A percentile compares a stretch with the other conserved stretches of the same genome.
phyloP scores from a whole-genome alignment of 2,329 filamentous ascomycete genomes.

The Aaosphaeria pasadenensis region DNA sequence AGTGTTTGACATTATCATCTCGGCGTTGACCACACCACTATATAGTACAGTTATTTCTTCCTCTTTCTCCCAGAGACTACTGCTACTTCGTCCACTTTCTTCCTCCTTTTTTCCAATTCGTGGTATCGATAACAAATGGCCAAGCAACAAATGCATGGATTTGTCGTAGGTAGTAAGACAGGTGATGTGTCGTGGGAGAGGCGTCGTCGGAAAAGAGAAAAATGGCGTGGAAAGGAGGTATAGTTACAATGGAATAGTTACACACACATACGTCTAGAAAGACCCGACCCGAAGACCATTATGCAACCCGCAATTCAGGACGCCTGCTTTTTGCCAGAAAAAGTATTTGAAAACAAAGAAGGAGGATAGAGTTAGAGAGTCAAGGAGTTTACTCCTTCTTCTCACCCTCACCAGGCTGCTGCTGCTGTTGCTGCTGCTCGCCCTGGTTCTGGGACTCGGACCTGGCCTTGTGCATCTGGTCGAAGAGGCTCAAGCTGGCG shows the following conservation, averaged over 20 bases:
- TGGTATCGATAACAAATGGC: too few species aligned
- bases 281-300: constrained; percentile 23
- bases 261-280: constrained; percentile 32
- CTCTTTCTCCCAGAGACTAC: not conserved
- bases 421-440: constrained; percentile 43
- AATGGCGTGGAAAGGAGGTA: constrained; percentile 21
- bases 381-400: constrained; percentile 61
- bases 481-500: constrained; percentile 92
- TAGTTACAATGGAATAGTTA: constrained; percentile 28
- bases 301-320: constrained; percentile 26
- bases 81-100: not conserved
- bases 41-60: constrained; percentile 7
- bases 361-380: constrained; percentile 18
- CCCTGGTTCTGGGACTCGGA: constrained; percentile 54
- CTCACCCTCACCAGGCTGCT: constrained; percentile 58
- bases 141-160: not conserved
- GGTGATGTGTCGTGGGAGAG: constrained; percentile 23
- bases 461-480: constrained; percentile 99
- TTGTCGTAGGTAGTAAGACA: constrained; percentile 14
- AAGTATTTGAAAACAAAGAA: constrained; percentile 12
- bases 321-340: constrained; percentile 35
- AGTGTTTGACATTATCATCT: constrained; percentile 22
- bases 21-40: constrained; percentile 22
- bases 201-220: constrained; percentile 24
- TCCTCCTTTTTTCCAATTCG: not conserved